Conservation (phyloP, 345 rosid species). For the Eucalyptus marginata region DNA sequence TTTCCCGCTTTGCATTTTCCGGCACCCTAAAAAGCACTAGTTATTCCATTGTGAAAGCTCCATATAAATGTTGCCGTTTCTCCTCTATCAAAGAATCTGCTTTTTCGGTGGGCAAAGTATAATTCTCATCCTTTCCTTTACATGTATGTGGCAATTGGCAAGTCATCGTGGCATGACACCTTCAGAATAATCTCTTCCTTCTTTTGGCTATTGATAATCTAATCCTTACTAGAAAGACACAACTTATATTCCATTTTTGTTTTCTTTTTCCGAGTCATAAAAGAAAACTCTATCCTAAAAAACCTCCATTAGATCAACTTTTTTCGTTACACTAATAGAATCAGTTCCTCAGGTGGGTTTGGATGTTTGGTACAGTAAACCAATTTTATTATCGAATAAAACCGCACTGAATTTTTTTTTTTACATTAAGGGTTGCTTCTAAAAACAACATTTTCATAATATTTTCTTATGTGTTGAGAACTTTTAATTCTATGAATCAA, state of each 20-base stretch:
- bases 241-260: neutral
- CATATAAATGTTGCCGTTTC: fast-evolving
- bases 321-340: neutral
- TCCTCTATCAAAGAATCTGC: neutral
- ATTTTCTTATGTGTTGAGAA: neutral
- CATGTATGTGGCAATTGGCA: neutral
- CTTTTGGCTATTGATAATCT: neutral
- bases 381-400: no score
- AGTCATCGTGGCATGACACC: neutral
- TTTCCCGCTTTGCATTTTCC: neutral
- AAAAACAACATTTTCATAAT: neutral
- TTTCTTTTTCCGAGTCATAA: fast-evolving
- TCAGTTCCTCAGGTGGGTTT: neutral
- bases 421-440: no score
- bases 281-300: no score
- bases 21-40: neutral
- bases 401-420: no score
- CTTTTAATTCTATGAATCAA: neutral
- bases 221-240: fast-evolving
- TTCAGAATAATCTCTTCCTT: neutral
- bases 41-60: neutral
- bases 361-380: neutral
- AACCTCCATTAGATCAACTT: neutral
- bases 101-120: neutral
- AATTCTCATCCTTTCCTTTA: neutral